Evolutionary conservation across 495 filamentous ascomycete species (phyloP).

Genomic region (Tuber umbilicatum): DNA sequence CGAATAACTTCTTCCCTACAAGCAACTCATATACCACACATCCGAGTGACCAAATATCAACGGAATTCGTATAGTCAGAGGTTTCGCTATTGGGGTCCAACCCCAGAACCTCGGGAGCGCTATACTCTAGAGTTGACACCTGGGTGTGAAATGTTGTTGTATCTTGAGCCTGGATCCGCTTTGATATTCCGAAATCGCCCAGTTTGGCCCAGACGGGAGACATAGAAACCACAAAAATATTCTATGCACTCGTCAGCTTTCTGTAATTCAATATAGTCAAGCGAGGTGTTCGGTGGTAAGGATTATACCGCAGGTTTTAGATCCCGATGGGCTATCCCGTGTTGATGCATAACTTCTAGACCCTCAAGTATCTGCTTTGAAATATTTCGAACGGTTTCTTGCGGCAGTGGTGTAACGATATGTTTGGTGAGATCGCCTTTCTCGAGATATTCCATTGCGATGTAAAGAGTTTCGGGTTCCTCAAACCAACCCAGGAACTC

Average conservation of each 20-base stretch:
- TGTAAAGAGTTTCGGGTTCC: background rate
- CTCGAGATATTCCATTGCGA: background rate
- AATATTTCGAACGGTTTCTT: background rate
- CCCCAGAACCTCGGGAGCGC: background rate
- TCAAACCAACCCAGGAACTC: background rate
- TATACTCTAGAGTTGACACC: background rate
- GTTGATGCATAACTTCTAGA: background rate
- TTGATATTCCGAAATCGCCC: background rate
- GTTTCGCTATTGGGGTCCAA: background rate
- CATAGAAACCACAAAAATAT: too few species aligned
- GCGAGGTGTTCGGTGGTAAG: background rate
- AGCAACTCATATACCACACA: background rate
- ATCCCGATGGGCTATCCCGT: too few species aligned
- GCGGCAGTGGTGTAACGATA: background rate
- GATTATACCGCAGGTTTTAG: background rate
- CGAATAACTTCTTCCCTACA: background rate
- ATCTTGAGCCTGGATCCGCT: background rate
- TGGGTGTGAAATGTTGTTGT: background rate
- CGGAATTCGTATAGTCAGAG: background rate
- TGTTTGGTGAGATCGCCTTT: background rate
- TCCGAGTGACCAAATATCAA: background rate
- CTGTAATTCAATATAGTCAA: background rate
- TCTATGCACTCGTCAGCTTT: too few species aligned
- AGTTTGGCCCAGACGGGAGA: too few species aligned
- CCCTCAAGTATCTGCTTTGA: background rate